A percentile compares a stretch with the other conserved stretches of the same genome.
These are phyloP conservation scores for Stagonosporopsis cucurbitacearum DNA, from an alignment of 2,329 filamentous ascomycete genomes.

Conservation along the genomic window DNA sequence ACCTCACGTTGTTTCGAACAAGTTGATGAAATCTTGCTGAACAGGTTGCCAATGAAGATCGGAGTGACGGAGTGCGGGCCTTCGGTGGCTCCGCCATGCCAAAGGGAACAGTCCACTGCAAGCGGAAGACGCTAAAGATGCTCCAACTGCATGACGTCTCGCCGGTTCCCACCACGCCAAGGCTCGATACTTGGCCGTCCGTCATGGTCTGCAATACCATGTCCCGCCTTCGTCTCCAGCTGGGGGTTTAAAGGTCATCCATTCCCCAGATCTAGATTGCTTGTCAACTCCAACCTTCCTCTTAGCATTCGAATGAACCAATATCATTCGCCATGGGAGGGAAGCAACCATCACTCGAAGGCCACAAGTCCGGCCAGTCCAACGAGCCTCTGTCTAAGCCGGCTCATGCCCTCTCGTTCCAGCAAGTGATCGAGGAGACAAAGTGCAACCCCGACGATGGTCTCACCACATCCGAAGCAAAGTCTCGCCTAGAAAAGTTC, in stretches of 20 bases:
- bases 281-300: conserved; percentile 37
- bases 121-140: conserved; percentile 17
- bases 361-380: conserved; percentile 54
- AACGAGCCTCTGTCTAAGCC: conserved; percentile 64
- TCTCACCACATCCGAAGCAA: conserved; percentile 66
- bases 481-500: conserved; percentile 52
- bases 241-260: conserved; percentile 38
- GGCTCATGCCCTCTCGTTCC: conserved; percentile 66
- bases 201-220: conserved; percentile 25
- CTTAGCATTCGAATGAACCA: conserved; percentile 27
- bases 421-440: conserved; percentile 62
- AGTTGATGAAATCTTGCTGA: neutral
- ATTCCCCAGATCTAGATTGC: conserved; percentile 39
- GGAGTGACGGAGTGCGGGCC: neutral
- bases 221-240: conserved; percentile 28
- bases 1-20: neutral
- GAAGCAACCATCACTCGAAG: conserved; percentile 45
- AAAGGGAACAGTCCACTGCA: conserved; percentile 15
- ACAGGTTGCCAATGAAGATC: neutral
- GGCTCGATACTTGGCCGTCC: conserved; percentile 40
- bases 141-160: conserved; percentile 36
- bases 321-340: conserved; percentile 45
- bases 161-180: conserved; percentile 34
- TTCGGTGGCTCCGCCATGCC: conserved; percentile 14
- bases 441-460: conserved; percentile 71